Percentiles rank a stretch among this genome's conserved stretches.
Evolutionary conservation across 306 rosid species (phyloP).

Genomic region (Rosa persica): DNA sequence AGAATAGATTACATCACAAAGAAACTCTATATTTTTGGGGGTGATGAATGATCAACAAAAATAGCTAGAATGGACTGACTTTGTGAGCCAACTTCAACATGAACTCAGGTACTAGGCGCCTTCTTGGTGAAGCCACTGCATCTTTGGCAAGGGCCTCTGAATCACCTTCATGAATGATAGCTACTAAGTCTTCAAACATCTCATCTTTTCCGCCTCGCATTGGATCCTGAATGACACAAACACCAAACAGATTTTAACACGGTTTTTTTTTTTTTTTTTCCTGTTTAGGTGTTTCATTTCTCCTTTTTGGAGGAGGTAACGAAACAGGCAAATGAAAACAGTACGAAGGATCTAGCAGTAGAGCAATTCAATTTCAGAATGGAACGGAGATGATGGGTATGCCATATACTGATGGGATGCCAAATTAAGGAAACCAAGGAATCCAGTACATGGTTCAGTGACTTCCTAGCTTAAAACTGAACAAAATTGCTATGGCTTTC

Average conservation of each 20-base stretch:
- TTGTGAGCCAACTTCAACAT: constrained; percentile 76
- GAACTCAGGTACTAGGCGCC: constrained; percentile 86
- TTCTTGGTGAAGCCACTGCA: constrained; percentile 69
- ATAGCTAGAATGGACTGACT: constrained; percentile 76
- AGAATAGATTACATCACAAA: background rate
- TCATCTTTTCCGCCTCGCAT: constrained; percentile 89
- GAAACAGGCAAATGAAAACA: background rate
- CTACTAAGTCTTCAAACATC: constrained; percentile 75
- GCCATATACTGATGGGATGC: constrained; percentile 1
- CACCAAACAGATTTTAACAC: background rate
- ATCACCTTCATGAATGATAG: constrained; percentile 62
- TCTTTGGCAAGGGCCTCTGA: constrained; percentile 66
- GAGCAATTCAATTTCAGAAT: background rate
- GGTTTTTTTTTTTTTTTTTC: background rate
- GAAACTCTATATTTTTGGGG: background rate
- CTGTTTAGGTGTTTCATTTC: background rate
- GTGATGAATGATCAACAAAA: constrained; percentile 8
- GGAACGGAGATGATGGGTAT: background rate
- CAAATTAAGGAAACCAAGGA: background rate
- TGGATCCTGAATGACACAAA: constrained; percentile 62
- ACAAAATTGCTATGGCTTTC: background rate
- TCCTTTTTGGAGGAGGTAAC: background rate
- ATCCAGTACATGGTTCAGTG: background rate
- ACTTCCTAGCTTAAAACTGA: background rate
- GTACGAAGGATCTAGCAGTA: background rate